phyloP scores from a whole-genome alignment of 208 protist species.

The Crithidia mellificae region DNA sequence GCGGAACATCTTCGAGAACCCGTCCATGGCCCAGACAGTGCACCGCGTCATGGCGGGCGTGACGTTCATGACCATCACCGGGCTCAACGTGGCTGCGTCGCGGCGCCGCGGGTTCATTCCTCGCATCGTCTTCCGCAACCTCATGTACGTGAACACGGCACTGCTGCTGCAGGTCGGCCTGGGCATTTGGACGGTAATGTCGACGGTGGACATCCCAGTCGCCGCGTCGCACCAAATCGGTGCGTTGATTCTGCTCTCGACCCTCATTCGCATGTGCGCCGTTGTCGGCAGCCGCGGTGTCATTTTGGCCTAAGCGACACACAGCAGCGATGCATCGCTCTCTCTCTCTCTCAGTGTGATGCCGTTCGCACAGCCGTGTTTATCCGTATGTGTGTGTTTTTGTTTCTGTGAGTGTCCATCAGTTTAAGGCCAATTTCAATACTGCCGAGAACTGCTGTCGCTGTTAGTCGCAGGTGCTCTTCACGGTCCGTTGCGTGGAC shows the following conservation, averaged over 20 bases:
- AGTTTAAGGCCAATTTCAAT: too few species aligned
- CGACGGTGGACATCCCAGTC: constrained; percentile 88
- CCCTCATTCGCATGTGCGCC: constrained; percentile 75
- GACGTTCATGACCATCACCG: constrained; percentile 51
- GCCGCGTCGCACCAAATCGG: constrained; percentile 88
- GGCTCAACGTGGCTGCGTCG: constrained; percentile 55
- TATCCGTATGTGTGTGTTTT: too few species aligned
- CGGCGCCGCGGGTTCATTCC: constrained; percentile 46
- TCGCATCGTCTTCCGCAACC: constrained; percentile 38
- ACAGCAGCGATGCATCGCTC: neutral
- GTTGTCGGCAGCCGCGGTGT: constrained; percentile 66
- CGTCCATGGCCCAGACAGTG: constrained; percentile 68
- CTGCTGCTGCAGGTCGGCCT: constrained; percentile 83
- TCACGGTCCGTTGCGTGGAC: neutral
- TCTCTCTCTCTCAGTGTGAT: neutral
- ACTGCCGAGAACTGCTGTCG: too few species aligned
- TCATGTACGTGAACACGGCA: constrained; percentile 65
- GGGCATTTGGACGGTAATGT: constrained; percentile 93
- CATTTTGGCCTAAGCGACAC: constrained; percentile 34
- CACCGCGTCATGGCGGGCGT: constrained; percentile 73
- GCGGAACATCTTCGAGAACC: constrained; percentile 89
- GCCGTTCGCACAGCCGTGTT: too few species aligned
- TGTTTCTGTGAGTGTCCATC: too few species aligned
- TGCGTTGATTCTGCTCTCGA: constrained; percentile 80
- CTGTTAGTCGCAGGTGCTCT: too few species aligned